phyloP scores from a whole-genome alignment of 2,329 filamentous ascomycete genomes.

The Paraconiothyrium brasiliense region DNA sequence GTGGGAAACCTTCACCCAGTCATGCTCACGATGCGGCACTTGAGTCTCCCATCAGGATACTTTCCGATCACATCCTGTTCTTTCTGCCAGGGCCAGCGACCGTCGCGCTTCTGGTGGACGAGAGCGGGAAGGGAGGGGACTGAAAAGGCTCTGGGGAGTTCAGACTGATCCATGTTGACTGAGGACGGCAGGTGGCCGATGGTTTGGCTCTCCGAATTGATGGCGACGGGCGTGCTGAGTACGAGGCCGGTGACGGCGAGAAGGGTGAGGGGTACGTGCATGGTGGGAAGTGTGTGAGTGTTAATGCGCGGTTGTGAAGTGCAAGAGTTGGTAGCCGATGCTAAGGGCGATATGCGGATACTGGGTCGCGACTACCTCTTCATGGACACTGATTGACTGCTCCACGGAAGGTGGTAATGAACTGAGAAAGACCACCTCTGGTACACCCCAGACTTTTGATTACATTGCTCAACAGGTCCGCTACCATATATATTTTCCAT shows the following conservation, averaged over 20 bases:
- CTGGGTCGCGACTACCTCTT: too few species aligned
- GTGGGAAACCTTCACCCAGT: neutral
- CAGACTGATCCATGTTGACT: too few species aligned
- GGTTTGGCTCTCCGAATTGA: too few species aligned
- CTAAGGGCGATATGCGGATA: too few species aligned
- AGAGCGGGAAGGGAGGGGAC: neutral
- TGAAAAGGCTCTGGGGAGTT: too few species aligned
- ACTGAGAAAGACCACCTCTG: too few species aligned
- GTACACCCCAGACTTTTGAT: neutral
- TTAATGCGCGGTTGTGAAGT: too few species aligned
- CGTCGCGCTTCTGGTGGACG: neutral
- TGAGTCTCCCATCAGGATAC: slow-evolving; percentile 2
- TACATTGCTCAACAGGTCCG: neutral
- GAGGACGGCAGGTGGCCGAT: too few species aligned
- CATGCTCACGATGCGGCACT: slow-evolving; percentile 1
- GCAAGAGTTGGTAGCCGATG: too few species aligned
- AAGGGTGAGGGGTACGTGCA: neutral
- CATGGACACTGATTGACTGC: too few species aligned
- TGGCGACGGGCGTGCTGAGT: neutral
- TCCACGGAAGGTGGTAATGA: too few species aligned
- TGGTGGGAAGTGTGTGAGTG: neutral
- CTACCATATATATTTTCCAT: neutral
- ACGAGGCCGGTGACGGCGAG: neutral
- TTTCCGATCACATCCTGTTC: neutral
- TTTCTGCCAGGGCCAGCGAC: slow-evolving; percentile 1